Percentiles rank a stretch among this genome's conserved stretches.
Evolutionary conservation across 257 asterid genomes (phyloP).

Genomic region (Avicennia marina): DNA sequence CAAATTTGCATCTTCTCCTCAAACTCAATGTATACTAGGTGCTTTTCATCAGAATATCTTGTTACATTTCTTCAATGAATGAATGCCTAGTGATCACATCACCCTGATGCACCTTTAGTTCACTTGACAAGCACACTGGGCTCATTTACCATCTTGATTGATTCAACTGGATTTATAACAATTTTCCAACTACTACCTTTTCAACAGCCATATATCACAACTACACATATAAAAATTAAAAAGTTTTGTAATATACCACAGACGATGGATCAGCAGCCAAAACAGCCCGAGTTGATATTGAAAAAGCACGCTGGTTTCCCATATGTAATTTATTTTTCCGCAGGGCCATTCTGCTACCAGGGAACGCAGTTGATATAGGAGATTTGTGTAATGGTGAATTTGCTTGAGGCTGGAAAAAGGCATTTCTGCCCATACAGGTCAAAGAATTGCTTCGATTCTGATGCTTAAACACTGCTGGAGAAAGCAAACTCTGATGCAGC

Average conservation of each 20-base stretch:
- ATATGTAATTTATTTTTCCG: conserved; percentile 38
- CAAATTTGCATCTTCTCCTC: background rate
- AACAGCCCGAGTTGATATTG: conserved; percentile 52
- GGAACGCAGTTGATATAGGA: conserved; percentile 60
- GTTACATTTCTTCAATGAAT: background rate
- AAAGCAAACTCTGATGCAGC: conserved; percentile 63
- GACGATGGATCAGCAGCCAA: conserved; percentile 56
- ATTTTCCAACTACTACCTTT: no score
- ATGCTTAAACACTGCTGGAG: conserved; percentile 49
- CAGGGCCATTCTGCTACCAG: conserved; percentile 42
- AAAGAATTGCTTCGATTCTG: conserved; percentile 59
- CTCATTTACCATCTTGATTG: conserved; percentile 4
- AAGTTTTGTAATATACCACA: conserved; percentile 34
- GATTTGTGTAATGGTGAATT: conserved; percentile 42
- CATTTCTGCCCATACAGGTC: conserved; percentile 52
- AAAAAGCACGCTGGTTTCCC: conserved; percentile 43
- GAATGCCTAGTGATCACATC: background rate
- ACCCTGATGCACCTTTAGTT: background rate
- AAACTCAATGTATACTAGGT: background rate
- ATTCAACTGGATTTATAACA: background rate
- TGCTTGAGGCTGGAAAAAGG: conserved; percentile 63
- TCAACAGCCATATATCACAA: no score
- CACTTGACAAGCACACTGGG: background rate
- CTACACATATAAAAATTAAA: no score
- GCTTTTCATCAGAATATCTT: background rate